These are phyloP conservation scores for Aspergillus ibericus DNA, from an alignment of 2,329 filamentous ascomycete genomes.

Conservation along the genomic window DNA sequence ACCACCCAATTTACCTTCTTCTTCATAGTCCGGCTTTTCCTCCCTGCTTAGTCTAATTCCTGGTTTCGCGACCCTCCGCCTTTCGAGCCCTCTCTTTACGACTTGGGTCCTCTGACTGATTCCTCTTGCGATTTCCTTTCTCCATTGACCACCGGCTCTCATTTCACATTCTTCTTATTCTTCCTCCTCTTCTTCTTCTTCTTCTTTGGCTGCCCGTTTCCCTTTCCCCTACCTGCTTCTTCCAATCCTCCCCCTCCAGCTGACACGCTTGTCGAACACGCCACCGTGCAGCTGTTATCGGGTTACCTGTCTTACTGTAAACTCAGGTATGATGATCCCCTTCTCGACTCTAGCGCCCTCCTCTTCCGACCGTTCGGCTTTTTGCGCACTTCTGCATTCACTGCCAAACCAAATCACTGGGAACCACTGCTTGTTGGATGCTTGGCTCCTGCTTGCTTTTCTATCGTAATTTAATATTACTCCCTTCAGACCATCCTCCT, in stretches of 20 bases:
- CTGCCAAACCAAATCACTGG: slow-evolving; percentile 3
- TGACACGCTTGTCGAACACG: slow-evolving; percentile 22
- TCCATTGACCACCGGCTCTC: slow-evolving; percentile 11
- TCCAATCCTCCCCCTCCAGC: slow-evolving; percentile 25
- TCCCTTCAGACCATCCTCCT: slow-evolving; percentile 10
- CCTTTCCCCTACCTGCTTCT: slow-evolving; percentile 26
- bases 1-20: slow-evolving; percentile 2
- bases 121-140: slow-evolving; percentile 7
- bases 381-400: slow-evolving; percentile 9
- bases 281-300: slow-evolving; percentile 13
- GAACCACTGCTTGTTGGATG: background rate
- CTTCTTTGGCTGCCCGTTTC: slow-evolving; percentile 21
- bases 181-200: slow-evolving; percentile 32
- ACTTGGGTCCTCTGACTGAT: slow-evolving; percentile 1
- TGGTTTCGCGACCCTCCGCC: slow-evolving; percentile 6
- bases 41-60: slow-evolving; percentile 6
- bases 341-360: slow-evolving; percentile 4
- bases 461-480: background rate
- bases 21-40: background rate
- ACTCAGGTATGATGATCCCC: slow-evolving; percentile 1
- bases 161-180: slow-evolving; percentile 12
- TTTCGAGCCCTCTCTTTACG: slow-evolving; percentile 3
- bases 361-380: slow-evolving; percentile 11
- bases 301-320: slow-evolving; percentile 11
- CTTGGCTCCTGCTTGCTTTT: background rate